phyloP scores from a whole-genome alignment of 2,329 filamentous ascomycete species.

The Cercospora beticola region DNA sequence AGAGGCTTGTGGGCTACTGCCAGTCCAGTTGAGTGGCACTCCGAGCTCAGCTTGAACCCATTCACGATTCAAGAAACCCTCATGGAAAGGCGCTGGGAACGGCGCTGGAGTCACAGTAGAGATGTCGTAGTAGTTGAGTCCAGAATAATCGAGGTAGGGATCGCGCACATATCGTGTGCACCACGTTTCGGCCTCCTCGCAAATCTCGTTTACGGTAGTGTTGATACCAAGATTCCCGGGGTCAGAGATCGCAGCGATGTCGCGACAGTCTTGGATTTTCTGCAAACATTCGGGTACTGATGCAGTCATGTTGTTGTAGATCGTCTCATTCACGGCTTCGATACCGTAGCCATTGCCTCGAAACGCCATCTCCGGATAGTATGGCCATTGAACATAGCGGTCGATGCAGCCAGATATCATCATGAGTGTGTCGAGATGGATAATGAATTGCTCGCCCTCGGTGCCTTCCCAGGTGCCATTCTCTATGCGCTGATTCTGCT shows the following conservation, averaged over 20 bases:
- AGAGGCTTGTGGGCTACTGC: not conserved
- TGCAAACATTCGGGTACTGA: conserved; percentile 53
- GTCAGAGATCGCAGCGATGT: conserved; percentile 49
- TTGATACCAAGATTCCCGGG: conserved; percentile 49
- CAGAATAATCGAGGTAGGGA: conserved; percentile 43
- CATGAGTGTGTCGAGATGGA: conserved; percentile 56
- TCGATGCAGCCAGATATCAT: conserved; percentile 55
- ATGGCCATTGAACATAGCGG: conserved; percentile 48
- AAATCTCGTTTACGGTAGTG: conserved; percentile 42
- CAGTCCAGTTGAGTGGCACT: conserved; percentile 48
- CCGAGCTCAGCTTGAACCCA: conserved; percentile 50
- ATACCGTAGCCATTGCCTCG: conserved; percentile 58
- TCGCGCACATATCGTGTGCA: conserved; percentile 50
- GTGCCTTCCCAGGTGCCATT: conserved; percentile 41
- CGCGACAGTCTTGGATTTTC: conserved; percentile 53
- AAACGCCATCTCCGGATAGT: conserved; percentile 52
- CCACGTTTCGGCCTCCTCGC: conserved; percentile 37
- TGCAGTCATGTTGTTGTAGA: conserved; percentile 48
- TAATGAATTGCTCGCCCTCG: conserved; percentile 36
- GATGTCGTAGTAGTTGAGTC: conserved; percentile 58
- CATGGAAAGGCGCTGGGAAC: conserved; percentile 13
- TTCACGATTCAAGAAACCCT: conserved; percentile 48
- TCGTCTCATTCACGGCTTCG: conserved; percentile 50
- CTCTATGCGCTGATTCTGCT: conserved; percentile 57
- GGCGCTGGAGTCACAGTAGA: conserved; percentile 44